Conservation (phyloP, 2,329 filamentous ascomycete genomes). For the Neurospora sp. region DNA sequence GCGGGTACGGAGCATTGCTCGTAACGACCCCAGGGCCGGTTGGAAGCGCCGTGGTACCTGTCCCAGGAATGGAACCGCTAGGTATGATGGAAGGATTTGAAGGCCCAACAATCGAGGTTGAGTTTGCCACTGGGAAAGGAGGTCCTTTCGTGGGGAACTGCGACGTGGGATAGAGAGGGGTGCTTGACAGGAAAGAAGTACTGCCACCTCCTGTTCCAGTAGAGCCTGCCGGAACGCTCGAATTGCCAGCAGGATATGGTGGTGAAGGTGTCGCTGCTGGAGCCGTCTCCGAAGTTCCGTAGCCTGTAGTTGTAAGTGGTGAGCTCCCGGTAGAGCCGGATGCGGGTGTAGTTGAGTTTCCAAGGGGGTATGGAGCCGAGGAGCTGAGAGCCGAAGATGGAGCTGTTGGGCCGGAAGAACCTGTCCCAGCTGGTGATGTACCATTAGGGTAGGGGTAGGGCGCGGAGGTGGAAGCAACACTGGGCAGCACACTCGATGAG, state of each 20-base stretch:
- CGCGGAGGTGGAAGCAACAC: neutral
- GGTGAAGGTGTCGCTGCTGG: neutral
- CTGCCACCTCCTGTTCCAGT: neutral
- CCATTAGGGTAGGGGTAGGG: neutral
- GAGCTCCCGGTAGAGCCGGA: neutral
- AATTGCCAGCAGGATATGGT: conserved; percentile 6
- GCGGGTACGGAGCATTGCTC: conserved; percentile 2
- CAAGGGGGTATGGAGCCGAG: neutral
- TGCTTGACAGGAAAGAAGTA: neutral
- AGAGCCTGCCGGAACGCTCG: neutral
- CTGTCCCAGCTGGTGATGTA: neutral
- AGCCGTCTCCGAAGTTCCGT: neutral
- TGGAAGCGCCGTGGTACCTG: neutral
- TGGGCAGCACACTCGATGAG: neutral
- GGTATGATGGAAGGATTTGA: conserved; percentile 1
- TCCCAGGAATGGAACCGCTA: neutral
- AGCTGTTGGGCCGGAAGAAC: neutral
- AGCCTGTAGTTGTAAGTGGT: neutral
- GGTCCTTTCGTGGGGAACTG: conserved; percentile 2
- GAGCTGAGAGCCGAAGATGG: neutral
- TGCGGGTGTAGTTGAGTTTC: neutral
- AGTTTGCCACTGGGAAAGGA: conserved; percentile 7
- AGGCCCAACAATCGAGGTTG: conserved; percentile 1
- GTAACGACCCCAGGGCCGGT: neutral
- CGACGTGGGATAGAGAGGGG: conserved; percentile 3